Conservation (phyloP, 148 eudicot species). For the Chenopodium berlandieri region DNA sequence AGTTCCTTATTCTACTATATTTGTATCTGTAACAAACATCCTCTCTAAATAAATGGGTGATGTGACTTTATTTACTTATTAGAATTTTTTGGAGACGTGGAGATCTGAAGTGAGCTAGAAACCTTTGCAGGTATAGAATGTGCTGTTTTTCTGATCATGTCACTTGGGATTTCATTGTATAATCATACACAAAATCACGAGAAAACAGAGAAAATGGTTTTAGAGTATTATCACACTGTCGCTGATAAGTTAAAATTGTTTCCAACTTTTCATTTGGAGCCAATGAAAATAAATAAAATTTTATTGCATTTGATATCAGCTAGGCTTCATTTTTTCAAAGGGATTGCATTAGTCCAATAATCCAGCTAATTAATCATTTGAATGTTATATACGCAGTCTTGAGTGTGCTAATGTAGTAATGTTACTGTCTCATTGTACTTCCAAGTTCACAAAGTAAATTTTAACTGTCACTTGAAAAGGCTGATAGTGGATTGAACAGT, state of each 20-base stretch:
- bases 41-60: not conserved
- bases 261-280: not conserved
- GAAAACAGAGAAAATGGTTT: not conserved
- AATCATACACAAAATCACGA: not conserved
- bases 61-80: not conserved
- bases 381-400: not conserved
- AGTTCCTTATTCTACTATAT: not conserved
- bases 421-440: not conserved
- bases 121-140: not conserved
- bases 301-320: too few species aligned
- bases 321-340: not conserved
- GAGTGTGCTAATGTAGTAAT: not conserved
- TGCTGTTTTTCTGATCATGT: not conserved
- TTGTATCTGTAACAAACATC: not conserved
- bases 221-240: not conserved
- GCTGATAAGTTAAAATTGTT: too few species aligned
- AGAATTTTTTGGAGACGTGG: not conserved
- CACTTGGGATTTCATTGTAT: not conserved
- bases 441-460: not conserved
- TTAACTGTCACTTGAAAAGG: not conserved
- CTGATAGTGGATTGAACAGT: not conserved
- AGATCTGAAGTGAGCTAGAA: not conserved
- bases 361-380: not conserved
- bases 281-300: too few species aligned
- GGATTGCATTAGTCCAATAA: not conserved